Evolutionary conservation across 257 asterid species (phyloP).

Genomic region (Cruciata laevipes): DNA sequence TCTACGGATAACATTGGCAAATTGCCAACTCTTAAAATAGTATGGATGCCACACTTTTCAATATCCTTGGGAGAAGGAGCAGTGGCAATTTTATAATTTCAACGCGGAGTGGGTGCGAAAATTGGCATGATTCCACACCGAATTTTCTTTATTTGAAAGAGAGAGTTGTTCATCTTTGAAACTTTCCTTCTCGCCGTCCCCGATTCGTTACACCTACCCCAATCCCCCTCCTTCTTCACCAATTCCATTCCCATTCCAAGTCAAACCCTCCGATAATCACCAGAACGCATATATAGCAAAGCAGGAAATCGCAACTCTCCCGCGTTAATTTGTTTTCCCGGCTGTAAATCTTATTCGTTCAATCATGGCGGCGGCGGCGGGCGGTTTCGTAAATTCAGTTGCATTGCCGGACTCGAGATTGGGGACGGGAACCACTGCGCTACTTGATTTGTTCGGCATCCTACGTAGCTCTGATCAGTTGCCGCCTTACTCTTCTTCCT

Average conservation of each 20-base stretch:
- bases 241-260: neutral
- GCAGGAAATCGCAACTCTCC: neutral
- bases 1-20: too few species aligned
- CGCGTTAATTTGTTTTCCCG: neutral
- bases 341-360: neutral
- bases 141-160: neutral
- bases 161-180: slow-evolving; percentile 1
- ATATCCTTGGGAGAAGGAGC: neutral
- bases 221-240: neutral
- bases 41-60: neutral
- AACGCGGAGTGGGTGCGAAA: neutral
- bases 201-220: slow-evolving; percentile 4
- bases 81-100: too few species aligned
- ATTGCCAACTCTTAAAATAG: too few species aligned
- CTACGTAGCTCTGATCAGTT: slow-evolving; percentile 11
- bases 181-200: neutral
- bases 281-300: neutral
- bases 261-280: neutral
- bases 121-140: neutral
- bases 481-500: slow-evolving; percentile 19
- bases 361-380: slow-evolving; percentile 1
- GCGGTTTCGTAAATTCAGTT: slow-evolving; percentile 9
- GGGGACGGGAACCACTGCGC: slow-evolving; percentile 1
- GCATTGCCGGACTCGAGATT: slow-evolving; percentile 5
- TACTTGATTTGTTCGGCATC: neutral